phyloP scores from a whole-genome alignment of 2,329 filamentous ascomycete species.

The Coniochaeta pulveracea region DNA sequence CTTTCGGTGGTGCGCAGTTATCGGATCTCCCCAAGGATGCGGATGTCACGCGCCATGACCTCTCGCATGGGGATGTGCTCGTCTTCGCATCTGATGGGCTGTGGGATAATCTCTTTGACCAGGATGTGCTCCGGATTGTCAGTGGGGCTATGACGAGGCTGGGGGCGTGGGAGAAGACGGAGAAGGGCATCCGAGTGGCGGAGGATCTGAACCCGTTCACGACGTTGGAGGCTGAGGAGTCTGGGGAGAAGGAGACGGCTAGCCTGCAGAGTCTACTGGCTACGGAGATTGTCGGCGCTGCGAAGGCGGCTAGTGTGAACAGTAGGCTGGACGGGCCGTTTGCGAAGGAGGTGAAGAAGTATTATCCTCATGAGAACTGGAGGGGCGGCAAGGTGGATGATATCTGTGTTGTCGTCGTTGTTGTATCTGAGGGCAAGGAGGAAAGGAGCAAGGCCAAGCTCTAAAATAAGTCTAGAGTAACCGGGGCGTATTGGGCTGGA shows the following conservation, averaged over 20 bases:
- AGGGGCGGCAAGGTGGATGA: slow-evolving; percentile 92
- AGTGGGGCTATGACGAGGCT: slow-evolving; percentile 62
- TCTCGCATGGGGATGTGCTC: slow-evolving; percentile 88
- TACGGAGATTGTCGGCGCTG: slow-evolving; percentile 65
- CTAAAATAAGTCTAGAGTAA: too few relatives aligned
- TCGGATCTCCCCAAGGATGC: slow-evolving; percentile 79
- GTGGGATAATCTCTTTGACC: slow-evolving; percentile 88
- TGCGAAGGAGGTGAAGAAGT: slow-evolving; percentile 83
- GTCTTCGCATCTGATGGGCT: slow-evolving; percentile 90
- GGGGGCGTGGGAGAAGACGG: slow-evolving; percentile 58
- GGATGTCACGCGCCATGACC: slow-evolving; percentile 60
- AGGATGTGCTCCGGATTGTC: slow-evolving; percentile 75
- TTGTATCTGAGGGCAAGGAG: slow-evolving; percentile 55
- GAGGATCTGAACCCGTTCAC: slow-evolving; percentile 46
- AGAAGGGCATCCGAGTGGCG: slow-evolving; percentile 51
- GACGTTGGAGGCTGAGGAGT: slow-evolving; percentile 25
- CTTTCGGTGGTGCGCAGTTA: slow-evolving; percentile 74
- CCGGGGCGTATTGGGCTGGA: too few relatives aligned
- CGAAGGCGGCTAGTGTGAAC: slow-evolving; percentile 77
- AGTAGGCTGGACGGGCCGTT: slow-evolving; percentile 80
- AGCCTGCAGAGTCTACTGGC: slow-evolving; percentile 73
- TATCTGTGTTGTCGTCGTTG: slow-evolving; percentile 74
- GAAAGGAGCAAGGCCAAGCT: slow-evolving; percentile 15
- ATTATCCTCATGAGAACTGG: slow-evolving; percentile 79
- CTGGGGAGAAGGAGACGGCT: slow-evolving; percentile 8